Conservation (phyloP, 805 yeast species). For the Peterozyma toletana region DNA sequence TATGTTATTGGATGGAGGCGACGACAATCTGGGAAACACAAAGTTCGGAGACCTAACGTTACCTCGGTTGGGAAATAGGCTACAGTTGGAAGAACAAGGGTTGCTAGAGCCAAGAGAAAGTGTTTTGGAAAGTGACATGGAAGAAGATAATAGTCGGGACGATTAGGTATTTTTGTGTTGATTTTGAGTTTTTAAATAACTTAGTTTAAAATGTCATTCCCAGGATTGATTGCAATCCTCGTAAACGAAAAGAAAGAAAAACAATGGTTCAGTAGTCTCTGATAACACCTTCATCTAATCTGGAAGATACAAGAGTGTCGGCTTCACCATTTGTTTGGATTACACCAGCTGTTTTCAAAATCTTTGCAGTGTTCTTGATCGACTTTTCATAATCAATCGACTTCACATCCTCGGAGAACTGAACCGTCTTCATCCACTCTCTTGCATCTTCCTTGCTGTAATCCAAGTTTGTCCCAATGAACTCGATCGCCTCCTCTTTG, state of each 20-base stretch:
- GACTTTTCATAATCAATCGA: constrained; percentile 38
- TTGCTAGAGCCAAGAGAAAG: constrained; percentile 31
- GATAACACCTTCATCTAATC: constrained; percentile 4
- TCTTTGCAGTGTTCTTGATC: constrained; percentile 50
- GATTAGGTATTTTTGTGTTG: no score
- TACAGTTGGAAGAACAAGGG: constrained; percentile 33
- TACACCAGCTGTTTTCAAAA: constrained; percentile 62
- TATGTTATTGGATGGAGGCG: constrained; percentile 28
- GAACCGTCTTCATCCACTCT: constrained; percentile 77
- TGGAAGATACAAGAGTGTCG: constrained; percentile 5
- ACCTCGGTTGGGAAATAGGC: constrained; percentile 48
- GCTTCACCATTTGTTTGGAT: constrained; percentile 14
- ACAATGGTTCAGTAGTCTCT: not conserved
- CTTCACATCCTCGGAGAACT: constrained; percentile 43
- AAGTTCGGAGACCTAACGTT: constrained; percentile 69
- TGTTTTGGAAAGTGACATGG: constrained; percentile 24
- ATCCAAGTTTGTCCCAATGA: constrained; percentile 63
- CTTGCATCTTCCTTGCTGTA: constrained; percentile 71
- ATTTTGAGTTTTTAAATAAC: no score
- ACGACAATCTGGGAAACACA: constrained; percentile 23
- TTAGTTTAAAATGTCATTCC: no score
- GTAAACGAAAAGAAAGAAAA: not conserved
- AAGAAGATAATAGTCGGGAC: constrained; percentile 10
- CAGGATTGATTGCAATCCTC: no score
- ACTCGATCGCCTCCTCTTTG: constrained; percentile 56